These are phyloP conservation scores for Thraustochytrium aureum DNA, from an alignment of 352 stramenopile species.

Conservation along the genomic window DNA sequence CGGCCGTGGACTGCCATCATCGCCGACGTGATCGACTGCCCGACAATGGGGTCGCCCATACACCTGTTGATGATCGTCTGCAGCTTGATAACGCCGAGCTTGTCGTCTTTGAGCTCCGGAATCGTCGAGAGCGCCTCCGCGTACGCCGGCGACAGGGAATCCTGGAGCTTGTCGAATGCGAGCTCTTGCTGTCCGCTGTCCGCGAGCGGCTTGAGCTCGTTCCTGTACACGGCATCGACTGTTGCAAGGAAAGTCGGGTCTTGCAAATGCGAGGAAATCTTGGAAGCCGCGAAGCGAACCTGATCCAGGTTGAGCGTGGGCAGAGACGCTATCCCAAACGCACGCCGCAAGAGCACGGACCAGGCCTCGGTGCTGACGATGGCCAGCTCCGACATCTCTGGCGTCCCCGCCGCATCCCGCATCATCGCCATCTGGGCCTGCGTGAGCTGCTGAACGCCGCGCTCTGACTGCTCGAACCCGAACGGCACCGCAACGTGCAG, in stretches of 20 bases:
- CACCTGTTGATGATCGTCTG: conserved; percentile 52
- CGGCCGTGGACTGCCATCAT: background rate
- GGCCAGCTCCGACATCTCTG: conserved; percentile 29
- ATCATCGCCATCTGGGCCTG: conserved; percentile 47
- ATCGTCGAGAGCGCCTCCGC: conserved; percentile 45
- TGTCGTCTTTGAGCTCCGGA: background rate
- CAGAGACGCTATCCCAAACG: conserved; percentile 36
- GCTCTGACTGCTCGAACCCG: conserved; percentile 5
- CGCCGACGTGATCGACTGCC: conserved; percentile 20
- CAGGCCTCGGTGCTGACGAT: conserved; percentile 34
- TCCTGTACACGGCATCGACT: conserved; percentile 8
- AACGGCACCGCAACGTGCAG: conserved; percentile 51
- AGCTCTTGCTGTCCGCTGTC: background rate
- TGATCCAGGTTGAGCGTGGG: conserved; percentile 37
- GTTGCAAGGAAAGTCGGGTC: conserved; percentile 26
- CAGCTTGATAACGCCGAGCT: conserved; percentile 45
- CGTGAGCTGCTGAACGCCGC: conserved; percentile 35
- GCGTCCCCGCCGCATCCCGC: background rate
- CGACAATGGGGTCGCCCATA: conserved; percentile 43
- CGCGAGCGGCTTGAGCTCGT: conserved; percentile 15
- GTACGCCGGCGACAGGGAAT: conserved; percentile 32
- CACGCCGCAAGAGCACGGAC: background rate
- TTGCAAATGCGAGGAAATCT: conserved; percentile 42
- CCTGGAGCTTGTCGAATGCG: conserved; percentile 52
- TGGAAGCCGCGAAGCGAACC: conserved; percentile 14